Base-by-base conservation (phyloP, 148 eudicot species). In the Fagopyrum tataricum region DNA sequence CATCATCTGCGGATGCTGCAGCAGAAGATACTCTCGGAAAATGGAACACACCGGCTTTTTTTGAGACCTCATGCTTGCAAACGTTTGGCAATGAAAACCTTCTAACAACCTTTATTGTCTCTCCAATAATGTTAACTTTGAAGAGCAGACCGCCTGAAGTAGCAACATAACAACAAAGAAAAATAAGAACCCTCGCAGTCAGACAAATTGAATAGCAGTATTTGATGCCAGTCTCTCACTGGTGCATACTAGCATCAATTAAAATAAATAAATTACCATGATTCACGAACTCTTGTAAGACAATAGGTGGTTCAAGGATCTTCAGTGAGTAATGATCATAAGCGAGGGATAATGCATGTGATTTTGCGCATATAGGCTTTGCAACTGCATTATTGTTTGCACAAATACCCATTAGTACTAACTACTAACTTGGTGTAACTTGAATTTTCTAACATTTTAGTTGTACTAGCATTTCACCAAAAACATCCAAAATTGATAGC, bases 1-100 rank as follows among this genome's bases (percentile, higher is more conserved):
- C 98, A 78, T 90, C 97, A 84, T 95, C 98, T 47, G 97, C 98
- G 49, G 93, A 91, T 52, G 96, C 96, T 20, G 91, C 91, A 55
- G 96, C 96, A 87, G 90, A 90, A 79, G 98, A 95, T 59, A 95
- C 99, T 83, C 99, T 88, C 39, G 99, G 97, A 75, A 91, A 91
- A 53, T 82, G 92, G 71, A 77, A 90, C 10, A 91, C 94, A 12
- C 98, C 96, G 20, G 82, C 84, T 78, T 70, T 87, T 56, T 75
- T 78, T 15, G 87, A 84, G 48, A 87, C 81, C 72, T 95, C 89
- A 26, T 85, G 82, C 73, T 82, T 84, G 77, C 88, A 85, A 43
- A 95, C 91, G 83, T 95, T 88, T 52, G 97, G 99, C 42, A 95
- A 79, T n/a, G 97, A 91, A 80, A 91, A 95, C 44, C 97, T 86